Evolutionary conservation across 2,329 filamentous ascomycete genomes (phyloP), one percentile per base, ranked within the genome.

Genomic region (Pseudocercospora fuligena): DNA sequence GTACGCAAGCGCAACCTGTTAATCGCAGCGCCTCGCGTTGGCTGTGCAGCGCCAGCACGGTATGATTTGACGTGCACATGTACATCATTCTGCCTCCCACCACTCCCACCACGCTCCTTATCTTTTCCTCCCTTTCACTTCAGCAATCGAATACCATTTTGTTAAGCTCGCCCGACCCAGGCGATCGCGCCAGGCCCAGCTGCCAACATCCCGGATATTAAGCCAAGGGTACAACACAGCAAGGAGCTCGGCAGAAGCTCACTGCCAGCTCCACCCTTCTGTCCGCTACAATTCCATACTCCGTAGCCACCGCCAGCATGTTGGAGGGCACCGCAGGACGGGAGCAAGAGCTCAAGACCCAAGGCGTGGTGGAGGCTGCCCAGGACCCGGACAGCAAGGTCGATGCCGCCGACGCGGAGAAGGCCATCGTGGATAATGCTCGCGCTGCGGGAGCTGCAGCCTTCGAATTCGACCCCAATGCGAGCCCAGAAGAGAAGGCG

Each of bases 381-480:
- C 85, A 85, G 68, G 86, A 96, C 78, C 89, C 92, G 40, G 81
- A 91, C 73, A 91, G 85, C 77, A 82, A 80, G 53, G 86, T 93
- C 70, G 87, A 88, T 0, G 84, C 92, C 56, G 87, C 91, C 47
- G 88, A 90, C 70, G 92, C 92, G 33, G 87, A 97, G 80, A 85
- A 87, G 72, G 87, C 87, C 73, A 86, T 97, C 58, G 85, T 97
- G 27, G 84, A 92, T 62, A 89, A 97, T 78, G 92, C 92, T 72
- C 88, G 86, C 75, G 90, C 91, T 74, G 92, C 90, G 12, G 95
- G 95, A 49, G 88, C 91, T 25, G 82, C 90, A 31, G 94, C 93
- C 70, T 95, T 92, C 78, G 87, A 89, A 69, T 99, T 98, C 81
- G 87, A 99, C 77, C 93, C 95, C 0, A 82, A 97, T 82, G 94